Evolutionary conservation across 331 rosid genomes (phyloP).

Genomic region (Acacia concinna): DNA sequence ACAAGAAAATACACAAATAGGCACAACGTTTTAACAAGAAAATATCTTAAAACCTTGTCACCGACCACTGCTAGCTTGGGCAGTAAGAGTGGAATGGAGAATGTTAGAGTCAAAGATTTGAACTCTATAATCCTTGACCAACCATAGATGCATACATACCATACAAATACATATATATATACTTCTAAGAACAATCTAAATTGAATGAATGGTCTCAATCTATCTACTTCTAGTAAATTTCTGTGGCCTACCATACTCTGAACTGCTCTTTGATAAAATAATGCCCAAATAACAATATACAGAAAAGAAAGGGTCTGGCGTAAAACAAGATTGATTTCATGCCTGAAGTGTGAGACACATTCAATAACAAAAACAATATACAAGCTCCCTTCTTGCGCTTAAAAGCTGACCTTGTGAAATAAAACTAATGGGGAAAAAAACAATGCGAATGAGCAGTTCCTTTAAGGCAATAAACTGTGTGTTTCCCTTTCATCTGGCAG

Average conservation of each 20-base stretch:
- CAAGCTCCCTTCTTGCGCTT: constrained; percentile 33
- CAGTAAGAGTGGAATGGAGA: background rate
- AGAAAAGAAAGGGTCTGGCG: background rate
- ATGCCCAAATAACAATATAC: background rate
- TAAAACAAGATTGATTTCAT: constrained; percentile 31
- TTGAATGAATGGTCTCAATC: background rate
- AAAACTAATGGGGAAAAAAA: constrained; percentile 48
- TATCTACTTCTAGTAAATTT: background rate
- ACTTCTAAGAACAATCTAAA: background rate
- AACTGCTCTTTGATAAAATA: background rate
- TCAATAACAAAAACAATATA: constrained; percentile 32
- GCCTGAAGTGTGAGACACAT: constrained; percentile 37
- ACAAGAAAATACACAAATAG: background rate
- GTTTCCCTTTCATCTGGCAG: constrained; percentile 33
- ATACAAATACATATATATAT: background rate
- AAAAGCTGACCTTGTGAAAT: constrained; percentile 41
- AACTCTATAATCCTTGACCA: background rate
- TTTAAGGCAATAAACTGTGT: constrained; percentile 18
- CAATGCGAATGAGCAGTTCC: constrained; percentile 24
- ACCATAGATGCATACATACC: background rate
- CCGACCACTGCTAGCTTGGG: background rate
- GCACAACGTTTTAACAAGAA: background rate
- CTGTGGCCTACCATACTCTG: background rate
- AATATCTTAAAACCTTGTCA: background rate
- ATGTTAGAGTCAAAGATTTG: background rate